A percentile compares a stretch with the other conserved stretches of the same genome.
These are phyloP conservation scores for Notholithocarpus densiflorus DNA, from an alignment of 306 rosid species.

Conservation along the genomic window DNA sequence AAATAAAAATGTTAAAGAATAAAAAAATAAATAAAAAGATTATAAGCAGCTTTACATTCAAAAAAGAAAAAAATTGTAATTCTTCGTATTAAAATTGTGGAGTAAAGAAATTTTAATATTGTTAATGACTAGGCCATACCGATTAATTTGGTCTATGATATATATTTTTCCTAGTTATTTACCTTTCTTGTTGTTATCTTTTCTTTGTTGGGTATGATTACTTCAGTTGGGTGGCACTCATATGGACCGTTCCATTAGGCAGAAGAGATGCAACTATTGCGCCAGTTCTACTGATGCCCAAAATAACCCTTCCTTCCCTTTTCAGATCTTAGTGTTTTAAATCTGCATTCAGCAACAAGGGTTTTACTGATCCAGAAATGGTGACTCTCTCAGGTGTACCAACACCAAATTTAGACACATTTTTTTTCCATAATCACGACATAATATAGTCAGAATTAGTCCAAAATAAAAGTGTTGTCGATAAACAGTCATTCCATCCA, in stretches of 20 bases:
- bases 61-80: too few relatives aligned
- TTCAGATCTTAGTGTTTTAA: slow-evolving; percentile 26
- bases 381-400: slow-evolving; percentile 50
- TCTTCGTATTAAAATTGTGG: too few relatives aligned
- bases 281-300: slow-evolving; percentile 30
- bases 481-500: too few relatives aligned
- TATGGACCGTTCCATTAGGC: slow-evolving; percentile 39
- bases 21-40: too few relatives aligned
- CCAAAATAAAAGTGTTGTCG: background rate
- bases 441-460: background rate
- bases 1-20: too few relatives aligned
- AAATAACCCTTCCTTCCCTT: slow-evolving; percentile 38
- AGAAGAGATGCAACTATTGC: slow-evolving; percentile 58
- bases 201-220: background rate
- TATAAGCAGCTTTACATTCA: too few relatives aligned
- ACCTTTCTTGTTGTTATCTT: background rate
- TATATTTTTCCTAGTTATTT: background rate
- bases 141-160: too few relatives aligned
- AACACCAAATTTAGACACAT: too few relatives aligned
- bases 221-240: slow-evolving; percentile 30
- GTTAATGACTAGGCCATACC: too few relatives aligned
- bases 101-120: too few relatives aligned
- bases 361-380: slow-evolving; percentile 26
- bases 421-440: background rate
- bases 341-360: slow-evolving; percentile 36